Evolutionary conservation across 192 early-diverging fungal genomes (phyloP), one percentile per base, ranked within the genome.

Genomic region (Coemansia pectinata): DNA sequence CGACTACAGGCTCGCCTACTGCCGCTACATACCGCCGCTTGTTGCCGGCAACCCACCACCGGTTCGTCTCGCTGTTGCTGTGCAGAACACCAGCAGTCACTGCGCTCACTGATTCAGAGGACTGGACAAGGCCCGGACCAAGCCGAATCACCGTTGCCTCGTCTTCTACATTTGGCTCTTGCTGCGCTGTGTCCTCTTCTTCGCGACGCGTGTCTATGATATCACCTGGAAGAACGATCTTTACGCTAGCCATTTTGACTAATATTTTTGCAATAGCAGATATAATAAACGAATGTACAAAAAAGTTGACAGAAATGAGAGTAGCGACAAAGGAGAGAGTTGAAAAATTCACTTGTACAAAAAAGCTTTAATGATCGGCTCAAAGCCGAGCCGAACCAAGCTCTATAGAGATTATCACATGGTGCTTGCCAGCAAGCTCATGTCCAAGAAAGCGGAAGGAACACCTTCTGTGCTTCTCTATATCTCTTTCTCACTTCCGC

Each of bases 11-110:
- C 76, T 99, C 98, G 64, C 90, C 89, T 33, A 88, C 78, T 5
- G 89, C 87, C 3, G 98, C 88, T 47, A 98, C 87, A 85, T 99
- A 99, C 88, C 96, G 81, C 72, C 89, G 89, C 77, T 93, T 91
- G 73, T 91, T 90, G 67, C 87, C 87, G 21, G 90, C 92, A 31
- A 98, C 85, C 93, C 93, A 96, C 84, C 86, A 91, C 70, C 82
- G 83, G 59, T 89, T 88, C 6, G 79, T 88, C 17, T 72, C 73
- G 7, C 70, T 71, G 48, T 66, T 70, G 72, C 86, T 85, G 66
- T 86, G 81, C 17, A 96, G 73, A 0, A 92, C 76, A 12, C 96
- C 96, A 25, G 93, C 89, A 66, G 92, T 90, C 23, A 88, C 83
- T 0, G 93, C 90, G 8, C 81, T 74, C 29, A 91, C 84, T 3